A percentile compares a stretch with the other conserved stretches of the same genome.
These are phyloP conservation scores for Serendipita sp. DNA, from an alignment of 768 basidiomycete genomes.

Conservation along the genomic window DNA sequence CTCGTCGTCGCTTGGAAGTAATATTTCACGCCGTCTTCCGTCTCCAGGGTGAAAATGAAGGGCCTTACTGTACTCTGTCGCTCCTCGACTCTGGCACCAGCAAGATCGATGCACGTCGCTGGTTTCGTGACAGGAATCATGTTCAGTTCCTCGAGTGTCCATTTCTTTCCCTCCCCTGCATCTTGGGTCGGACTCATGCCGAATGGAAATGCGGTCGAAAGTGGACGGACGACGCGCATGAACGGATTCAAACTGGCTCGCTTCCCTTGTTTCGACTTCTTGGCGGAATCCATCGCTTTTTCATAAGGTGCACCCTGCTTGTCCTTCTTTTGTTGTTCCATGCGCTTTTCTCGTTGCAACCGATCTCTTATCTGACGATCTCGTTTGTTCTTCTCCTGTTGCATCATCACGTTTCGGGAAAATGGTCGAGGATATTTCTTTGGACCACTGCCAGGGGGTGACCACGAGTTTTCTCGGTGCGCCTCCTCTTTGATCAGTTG, in stretches of 20 bases:
- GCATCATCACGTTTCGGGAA: conserved; percentile 40
- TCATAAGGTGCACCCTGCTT: conserved; percentile 28
- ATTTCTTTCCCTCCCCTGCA: conserved; percentile 12
- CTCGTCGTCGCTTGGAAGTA: conserved; percentile 56
- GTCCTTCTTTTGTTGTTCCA: conserved; percentile 57
- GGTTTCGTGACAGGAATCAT: conserved; percentile 60
- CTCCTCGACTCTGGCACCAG: conserved; percentile 50
- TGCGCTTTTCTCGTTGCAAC: conserved; percentile 56
- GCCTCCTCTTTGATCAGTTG: conserved; percentile 65
- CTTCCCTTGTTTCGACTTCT: conserved; percentile 38
- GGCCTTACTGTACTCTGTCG: conserved; percentile 70
- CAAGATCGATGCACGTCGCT: conserved; percentile 53
- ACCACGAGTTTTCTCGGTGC: conserved; percentile 37
- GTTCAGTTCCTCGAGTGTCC: conserved; percentile 57
- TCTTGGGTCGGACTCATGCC: conserved; percentile 23
- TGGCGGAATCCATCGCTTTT: background rate
- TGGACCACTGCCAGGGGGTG: conserved; percentile 14
- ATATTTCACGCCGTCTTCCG: conserved; percentile 77
- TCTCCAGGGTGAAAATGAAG: conserved; percentile 66
- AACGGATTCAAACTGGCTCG: conserved; percentile 48
- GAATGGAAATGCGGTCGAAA: conserved; percentile 69
- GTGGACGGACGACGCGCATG: conserved; percentile 41
- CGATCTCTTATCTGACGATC: conserved; percentile 55
- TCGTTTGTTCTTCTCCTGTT: conserved; percentile 70
- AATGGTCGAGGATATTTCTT: conserved; percentile 44